These are phyloP conservation scores for Pseudozyma tsukubaensis DNA, from an alignment of 1,284 basidiomycete genomes.

Conservation along the genomic window DNA sequence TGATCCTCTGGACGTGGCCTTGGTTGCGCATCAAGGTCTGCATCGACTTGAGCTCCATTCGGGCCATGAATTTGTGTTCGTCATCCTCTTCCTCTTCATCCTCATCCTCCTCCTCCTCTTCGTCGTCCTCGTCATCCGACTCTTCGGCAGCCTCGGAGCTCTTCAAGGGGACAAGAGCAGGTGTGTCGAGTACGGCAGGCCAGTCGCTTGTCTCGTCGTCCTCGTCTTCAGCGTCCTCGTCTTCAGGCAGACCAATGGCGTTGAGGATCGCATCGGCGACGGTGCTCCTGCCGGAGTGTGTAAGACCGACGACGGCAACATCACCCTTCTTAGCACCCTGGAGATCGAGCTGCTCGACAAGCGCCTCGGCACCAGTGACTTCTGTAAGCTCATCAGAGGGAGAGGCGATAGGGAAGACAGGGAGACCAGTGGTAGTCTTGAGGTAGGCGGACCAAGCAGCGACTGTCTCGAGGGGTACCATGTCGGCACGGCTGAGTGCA, in stretches of 20 bases:
- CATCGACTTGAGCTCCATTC: slow-evolving; percentile 52
- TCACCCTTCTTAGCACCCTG: slow-evolving; percentile 36
- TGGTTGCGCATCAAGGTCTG: slow-evolving; percentile 63
- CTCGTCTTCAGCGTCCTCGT: slow-evolving; percentile 36
- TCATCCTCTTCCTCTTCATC: slow-evolving; percentile 45
- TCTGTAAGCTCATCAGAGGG: slow-evolving; percentile 37
- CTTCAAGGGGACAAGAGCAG: slow-evolving; percentile 49
- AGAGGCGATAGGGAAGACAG: slow-evolving; percentile 55
- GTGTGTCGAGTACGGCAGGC: slow-evolving; percentile 61
- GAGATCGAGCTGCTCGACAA: slow-evolving; percentile 52
- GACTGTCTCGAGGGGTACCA: slow-evolving; percentile 60
- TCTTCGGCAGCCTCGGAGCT: slow-evolving; percentile 33
- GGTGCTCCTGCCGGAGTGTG: slow-evolving; percentile 56
- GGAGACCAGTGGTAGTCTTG: slow-evolving; percentile 11
- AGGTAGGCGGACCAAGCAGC: slow-evolving; percentile 56
- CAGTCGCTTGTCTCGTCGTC: slow-evolving; percentile 43
- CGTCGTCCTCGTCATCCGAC: slow-evolving; percentile 20
- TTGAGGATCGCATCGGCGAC: slow-evolving; percentile 54
- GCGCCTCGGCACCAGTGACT: slow-evolving; percentile 35
- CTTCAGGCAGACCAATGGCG: slow-evolving; percentile 44
- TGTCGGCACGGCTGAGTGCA: slow-evolving; percentile 57
- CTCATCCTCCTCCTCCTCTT: slow-evolving; percentile 34
- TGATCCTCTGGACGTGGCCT: slow-evolving; percentile 62
- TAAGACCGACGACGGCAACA: slow-evolving; percentile 55
- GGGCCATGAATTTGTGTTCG: slow-evolving; percentile 35